Base-by-base conservation (phyloP, 148 eudicot species). In the Fagopyrum esculentum region DNA sequence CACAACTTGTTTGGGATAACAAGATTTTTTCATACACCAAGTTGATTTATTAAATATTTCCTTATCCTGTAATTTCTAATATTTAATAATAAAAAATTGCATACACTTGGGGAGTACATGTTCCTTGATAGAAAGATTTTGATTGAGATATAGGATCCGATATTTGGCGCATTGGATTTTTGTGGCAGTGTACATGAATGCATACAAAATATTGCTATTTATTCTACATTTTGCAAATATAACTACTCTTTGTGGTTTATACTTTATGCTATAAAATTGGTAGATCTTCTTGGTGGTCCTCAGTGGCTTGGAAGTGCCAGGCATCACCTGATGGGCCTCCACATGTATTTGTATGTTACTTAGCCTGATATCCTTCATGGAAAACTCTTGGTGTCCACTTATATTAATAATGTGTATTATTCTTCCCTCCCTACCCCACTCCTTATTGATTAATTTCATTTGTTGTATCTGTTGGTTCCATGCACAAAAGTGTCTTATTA, bases 1-100 rank as follows among this genome's bases (percentile, higher is more conserved):
- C 73, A 81, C 88, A 84, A 82, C 88, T 86, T 77, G 80, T 72
- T 68, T 15, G 64, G 16, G 44, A 44, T 57, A 81, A 83, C 10
- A 59, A 8, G 35, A 3, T 7, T 26, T 17, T 56, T 17, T 56
- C 61, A n/a, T 56, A 60, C 40, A 26, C 3, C 12, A 35, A 1
- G 40, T 35, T 63, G 1, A 63, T 63, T 63, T 12, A 10, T 35
- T 22, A 3, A 63, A 63, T 30, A 7, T 63, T 63, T 30, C 35
- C 45, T 63, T 63, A 63, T 30, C 45, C 1, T 35, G 46, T 66
- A n/a, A 1, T 10, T 13, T 66, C 6, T 19, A 57, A 1, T 10
- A 40, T 66, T 22, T 19, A 57, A 19, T 57, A 26, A 26, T 10
- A 40, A 43, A 40, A 63, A 64, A 30, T 30, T 63, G 44, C 6